These are phyloP conservation scores for Aspergillus coremiiformis DNA, from an alignment of 495 filamentous ascomycete species.

Conservation along the genomic window DNA sequence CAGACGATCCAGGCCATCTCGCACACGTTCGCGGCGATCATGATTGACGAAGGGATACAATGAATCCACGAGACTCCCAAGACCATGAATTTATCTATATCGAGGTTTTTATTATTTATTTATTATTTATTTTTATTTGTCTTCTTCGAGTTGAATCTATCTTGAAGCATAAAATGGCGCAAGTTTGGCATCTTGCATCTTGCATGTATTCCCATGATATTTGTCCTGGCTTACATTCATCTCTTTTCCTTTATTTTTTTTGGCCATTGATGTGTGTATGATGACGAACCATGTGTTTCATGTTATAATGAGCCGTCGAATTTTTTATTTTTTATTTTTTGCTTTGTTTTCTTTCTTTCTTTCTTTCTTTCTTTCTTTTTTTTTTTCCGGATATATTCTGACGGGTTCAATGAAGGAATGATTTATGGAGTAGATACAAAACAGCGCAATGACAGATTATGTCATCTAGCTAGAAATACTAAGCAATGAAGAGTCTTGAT, in stretches of 20 bases:
- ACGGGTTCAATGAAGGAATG: conserved; percentile 5
- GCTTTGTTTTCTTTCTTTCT: conserved; percentile 3
- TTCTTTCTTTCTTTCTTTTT: conserved; percentile 12
- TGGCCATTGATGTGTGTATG: conserved; percentile 23
- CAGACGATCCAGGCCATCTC: conserved; percentile 36
- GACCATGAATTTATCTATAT: neutral
- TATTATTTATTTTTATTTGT: conserved; percentile 2
- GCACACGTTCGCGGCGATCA: conserved; percentile 28
- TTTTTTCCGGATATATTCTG: conserved; percentile 7
- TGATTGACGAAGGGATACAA: neutral
- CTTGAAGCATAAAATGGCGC: conserved; percentile 26
- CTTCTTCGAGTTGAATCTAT: conserved; percentile 5
- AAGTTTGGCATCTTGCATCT: conserved; percentile 9
- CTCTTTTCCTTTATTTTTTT: neutral
- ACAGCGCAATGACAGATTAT: neutral
- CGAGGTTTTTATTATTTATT: neutral
- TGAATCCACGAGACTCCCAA: conserved; percentile 3
- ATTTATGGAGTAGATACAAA: conserved; percentile 37
- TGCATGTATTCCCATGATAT: conserved; percentile 6
- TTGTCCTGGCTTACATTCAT: neutral
- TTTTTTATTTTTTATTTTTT: conserved; percentile 9
- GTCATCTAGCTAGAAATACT: neutral
- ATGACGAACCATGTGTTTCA: conserved; percentile 24
- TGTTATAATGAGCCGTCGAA: conserved; percentile 12
- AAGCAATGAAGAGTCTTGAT: neutral